Base-by-base conservation (phyloP, 2,329 filamentous ascomycete genomes). In the Nothomitra cinnamomea region DNA sequence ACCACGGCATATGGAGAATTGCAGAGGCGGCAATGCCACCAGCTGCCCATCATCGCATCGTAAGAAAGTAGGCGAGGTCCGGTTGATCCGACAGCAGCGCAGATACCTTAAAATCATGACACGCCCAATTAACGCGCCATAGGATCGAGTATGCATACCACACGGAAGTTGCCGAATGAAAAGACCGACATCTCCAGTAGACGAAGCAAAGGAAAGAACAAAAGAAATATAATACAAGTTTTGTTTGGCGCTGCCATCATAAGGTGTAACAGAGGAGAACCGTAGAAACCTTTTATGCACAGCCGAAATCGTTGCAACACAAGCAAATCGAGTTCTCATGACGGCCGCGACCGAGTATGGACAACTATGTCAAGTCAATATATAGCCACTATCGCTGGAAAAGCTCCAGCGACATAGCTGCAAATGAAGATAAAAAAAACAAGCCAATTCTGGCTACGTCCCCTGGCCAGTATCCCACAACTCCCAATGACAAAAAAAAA, bases 181-280 rank as follows among this genome's bases (percentile, higher is more conserved):
- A 49, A 49, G 32, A 24, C 45, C 25, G 28, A 49, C 32, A 17
- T 13, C 45, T 49, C 45, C 45, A 49, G 45, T 35, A 17, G 13
- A 22, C 24, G 28, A 32, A 28, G 43, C 10, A 25, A 49, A 49
- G 19, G 32, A 35, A 32, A 32, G 25, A 49, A 17, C 24, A 49
- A 35, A 49, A 24, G 45, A 49, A 32, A 32, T 49, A 49, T 49
- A 49, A 28, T 49, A 49, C 45, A 49, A 28, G 13, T 49, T 49
- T 35, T 24, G 43, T 35, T 28, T 49, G 45, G 45, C 45, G 45
- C 45, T 35, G 45, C 45, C 45, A 49, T 49, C 45, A 24, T 49
- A 25, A 49, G 45, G 45, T 49, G 21, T 32, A 49, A 49, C n/a
- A 19, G 38, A 35, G 45, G 28, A 24, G 24, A 49, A n/a, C 25